Base-by-base conservation (phyloP, 441 rosid genomes). In the Syzygium malaccense region DNA sequence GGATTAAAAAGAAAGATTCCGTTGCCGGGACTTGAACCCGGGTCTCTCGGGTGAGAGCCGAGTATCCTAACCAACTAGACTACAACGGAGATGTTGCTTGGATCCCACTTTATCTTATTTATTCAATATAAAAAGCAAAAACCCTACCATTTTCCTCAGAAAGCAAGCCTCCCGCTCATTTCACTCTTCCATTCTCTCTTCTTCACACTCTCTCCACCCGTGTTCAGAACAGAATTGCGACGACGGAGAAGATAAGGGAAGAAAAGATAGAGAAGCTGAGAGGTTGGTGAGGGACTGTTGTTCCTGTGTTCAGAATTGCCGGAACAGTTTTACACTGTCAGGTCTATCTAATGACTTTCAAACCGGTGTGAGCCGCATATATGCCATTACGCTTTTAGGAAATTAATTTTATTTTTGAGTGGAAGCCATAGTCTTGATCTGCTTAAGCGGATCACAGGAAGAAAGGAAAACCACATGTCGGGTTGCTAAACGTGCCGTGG, bases 201-300 rank as follows among this genome's bases (percentile, higher is more conserved):
- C 48, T 45, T 45, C 48, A 45, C 48, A 7, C 26, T 18, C 28
- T 33, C n/a, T 41, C 17, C 1, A 23, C 41, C 51, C n/a, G 53
- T 7, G 51, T 23, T 75, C 83, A 45, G 83, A 75, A 41, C 83
- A n/a, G 83, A 75, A 51, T 7, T 17, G 83, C n/a, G 18, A 4
- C 83, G 53, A 4, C n/a, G 45, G 86, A 33, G 48, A 45, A 57
- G 53, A 97, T 98, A 97, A 96, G 95, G 91, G 99, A 98, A 92
- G 97, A 94, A 87, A 95, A 94, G 86, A 92, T 96, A 8, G 98
- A 96, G 94, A 97, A 94, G 93, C 96, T 98, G 87, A 94, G 2
- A 96, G 99, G 33, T 96, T 98, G 56, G 99, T 97, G 86, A 92
- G 99, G 56, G 99, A 64, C 87, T 1, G 85, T 88, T 45, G 87